Base-by-base conservation (phyloP, 768 basidiomycete genomes). In the Lactifluus volemus region DNA sequence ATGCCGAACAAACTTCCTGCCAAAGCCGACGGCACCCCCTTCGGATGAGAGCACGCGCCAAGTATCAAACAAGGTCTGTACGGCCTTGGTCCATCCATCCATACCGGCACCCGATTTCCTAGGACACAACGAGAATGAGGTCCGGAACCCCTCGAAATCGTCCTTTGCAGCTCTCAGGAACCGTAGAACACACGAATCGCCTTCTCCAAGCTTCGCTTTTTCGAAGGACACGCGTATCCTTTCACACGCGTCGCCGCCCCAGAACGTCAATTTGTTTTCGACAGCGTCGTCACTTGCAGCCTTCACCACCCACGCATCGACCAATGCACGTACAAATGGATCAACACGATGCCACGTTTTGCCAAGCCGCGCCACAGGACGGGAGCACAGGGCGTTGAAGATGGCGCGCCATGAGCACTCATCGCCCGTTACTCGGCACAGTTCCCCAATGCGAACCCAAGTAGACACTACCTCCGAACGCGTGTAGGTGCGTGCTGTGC, bases 341-440 rank as follows among this genome's bases (percentile, higher is more conserved):
- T 89, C 86, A 0, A 88, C 86, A 19, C 89, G 77, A 67, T 82
- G 84, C 91, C 91, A 93, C 5, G 78, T 87, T 70, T 89, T 90
- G 53, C 85, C 86, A 52, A 92, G 71, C 41, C 91, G 75, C 9
- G 89, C 87, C 21, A 93, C 78, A 17, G 91, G 86, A 30, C 84
- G 76, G 15, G 86, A 84, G 63, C 86, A 88, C 15, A 92, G 70
- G 7, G 86, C 91, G 12, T 79, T 76, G n/a, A 71, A 72, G 54
- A 92, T 85, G 2, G 89, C 89, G 45, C 76, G 79, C 88, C 87
- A 93, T 14, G 88, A 83, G 61, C 84, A 87, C 68, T 88, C 87
- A 65, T 93, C 90, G 0, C 91, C 91, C 2, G 77, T 75, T n/a
- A 75, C 68, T 9, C 90, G 78, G 62, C 87, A 87, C 30, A 85